These are phyloP conservation scores for Cercospora berteroae DNA, from an alignment of 2,329 filamentous ascomycete genomes.

Conservation along the genomic window DNA sequence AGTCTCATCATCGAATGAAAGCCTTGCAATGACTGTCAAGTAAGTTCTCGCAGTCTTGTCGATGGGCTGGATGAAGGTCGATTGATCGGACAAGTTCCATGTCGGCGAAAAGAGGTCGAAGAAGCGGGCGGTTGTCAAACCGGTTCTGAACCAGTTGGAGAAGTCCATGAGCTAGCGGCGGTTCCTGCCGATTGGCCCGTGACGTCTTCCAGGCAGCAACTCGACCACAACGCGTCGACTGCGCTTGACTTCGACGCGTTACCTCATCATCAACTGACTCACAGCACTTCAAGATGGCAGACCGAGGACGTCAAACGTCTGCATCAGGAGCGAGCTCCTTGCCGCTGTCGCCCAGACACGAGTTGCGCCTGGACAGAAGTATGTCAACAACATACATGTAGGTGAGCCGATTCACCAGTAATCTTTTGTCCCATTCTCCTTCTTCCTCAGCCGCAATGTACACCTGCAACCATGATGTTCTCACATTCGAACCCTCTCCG, in stretches of 20 bases:
- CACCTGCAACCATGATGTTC: constrained; percentile 13
- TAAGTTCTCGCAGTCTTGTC: neutral
- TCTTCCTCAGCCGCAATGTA: neutral
- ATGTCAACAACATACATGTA: neutral
- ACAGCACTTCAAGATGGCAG: neutral
- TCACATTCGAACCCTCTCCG: constrained; percentile 34
- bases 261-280: neutral
- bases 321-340: neutral
- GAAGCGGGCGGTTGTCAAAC: too few species aligned
- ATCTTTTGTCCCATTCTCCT: neutral
- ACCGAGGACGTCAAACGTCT: neutral
- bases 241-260: neutral
- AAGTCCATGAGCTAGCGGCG: too few species aligned
- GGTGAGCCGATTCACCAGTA: neutral
- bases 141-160: too few species aligned
- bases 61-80: neutral
- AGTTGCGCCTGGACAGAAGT: neutral
- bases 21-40: neutral
- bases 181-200: too few species aligned
- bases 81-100: neutral
- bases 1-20: neutral
- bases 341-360: neutral
- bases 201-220: neutral
- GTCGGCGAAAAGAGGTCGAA: neutral
- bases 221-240: neutral